Evolutionary conservation across 805 yeast genomes (phyloP), one percentile per base, ranked within the genome.

Genomic region (Candida germanica): DNA sequence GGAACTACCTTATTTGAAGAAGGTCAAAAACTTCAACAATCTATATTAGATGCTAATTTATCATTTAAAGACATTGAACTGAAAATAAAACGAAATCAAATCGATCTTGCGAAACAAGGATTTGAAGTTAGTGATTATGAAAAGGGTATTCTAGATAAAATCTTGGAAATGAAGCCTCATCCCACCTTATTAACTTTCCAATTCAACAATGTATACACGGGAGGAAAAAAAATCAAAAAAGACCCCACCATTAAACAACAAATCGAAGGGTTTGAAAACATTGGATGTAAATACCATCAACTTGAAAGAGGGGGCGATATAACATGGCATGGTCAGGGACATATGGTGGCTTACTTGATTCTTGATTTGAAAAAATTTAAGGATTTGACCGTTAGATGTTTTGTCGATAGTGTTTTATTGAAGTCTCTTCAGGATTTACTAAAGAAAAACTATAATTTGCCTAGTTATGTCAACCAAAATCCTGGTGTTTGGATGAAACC

Each of bases 241-340:
- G 68, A 72, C 21, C 61, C 79, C 0, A 55, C 70, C 1, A 56
- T 58, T 19, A 38, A 34, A 13, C 53, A 48, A 5, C 56, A 59
- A 48, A 51, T 56, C 26, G 25, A 42, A 32, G 44, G 43, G 23
- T 64, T 54, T 47, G 50, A 60, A 33, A 38, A 31, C 19, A 40
- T 66, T 26, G 71, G 71, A n/a, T 82, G 88, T 11, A 69, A 70
- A 20, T 85, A 78, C 51, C 73, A 80, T n/a, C 91, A 86, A 49
- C 75, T 93, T 0, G 79, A 79, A 36, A 68, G 99, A 43, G 99
- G 99, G 11, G 99, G 99, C 0, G 95, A 93, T 55, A 78, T 93
- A 1, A 93, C 98, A 0, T 93, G 86, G 69, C 99, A 93, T 62
- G 98, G 98, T 0, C 84, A 93, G 1, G 98, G 98, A 0, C 99